phyloP scores from a whole-genome alignment of 73 alveolate genomes.

The Tetrahymena malaccensis region DNA sequence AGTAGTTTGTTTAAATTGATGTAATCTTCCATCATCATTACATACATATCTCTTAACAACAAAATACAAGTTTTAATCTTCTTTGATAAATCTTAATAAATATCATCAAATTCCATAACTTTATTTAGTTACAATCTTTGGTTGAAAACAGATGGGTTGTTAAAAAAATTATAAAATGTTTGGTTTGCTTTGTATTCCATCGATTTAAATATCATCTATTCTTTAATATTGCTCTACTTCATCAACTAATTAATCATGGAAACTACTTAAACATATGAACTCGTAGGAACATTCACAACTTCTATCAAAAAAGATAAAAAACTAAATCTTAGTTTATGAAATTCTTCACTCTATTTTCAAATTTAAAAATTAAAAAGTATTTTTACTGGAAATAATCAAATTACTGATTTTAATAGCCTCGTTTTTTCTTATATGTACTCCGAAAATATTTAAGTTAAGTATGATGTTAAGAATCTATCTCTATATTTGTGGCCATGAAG shows the following conservation, averaged over 20 bases:
- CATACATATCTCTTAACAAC: neutral
- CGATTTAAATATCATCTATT: neutral
- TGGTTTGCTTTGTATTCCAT: neutral
- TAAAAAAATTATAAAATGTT: neutral
- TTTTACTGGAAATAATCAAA: neutral
- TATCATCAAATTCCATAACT: neutral
- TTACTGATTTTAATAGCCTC: neutral
- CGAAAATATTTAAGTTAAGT: neutral
- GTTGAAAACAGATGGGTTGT: neutral
- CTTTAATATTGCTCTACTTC: neutral
- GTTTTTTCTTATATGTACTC: neutral
- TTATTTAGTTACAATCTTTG: neutral
- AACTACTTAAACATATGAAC: neutral
- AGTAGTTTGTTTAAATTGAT: neutral
- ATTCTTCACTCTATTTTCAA: neutral
- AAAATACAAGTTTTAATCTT: neutral
- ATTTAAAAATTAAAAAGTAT: neutral
- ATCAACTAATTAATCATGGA: neutral
- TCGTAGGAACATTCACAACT: neutral
- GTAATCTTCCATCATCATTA: neutral
- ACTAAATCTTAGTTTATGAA: neutral
- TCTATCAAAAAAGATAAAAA: neutral
- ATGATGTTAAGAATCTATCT: neutral
- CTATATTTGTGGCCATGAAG: neutral
- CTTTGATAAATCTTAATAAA: neutral